These are phyloP conservation scores for Noccaea bulbosa DNA, from an alignment of 345 rosid genomes.

Conservation along the genomic window DNA sequence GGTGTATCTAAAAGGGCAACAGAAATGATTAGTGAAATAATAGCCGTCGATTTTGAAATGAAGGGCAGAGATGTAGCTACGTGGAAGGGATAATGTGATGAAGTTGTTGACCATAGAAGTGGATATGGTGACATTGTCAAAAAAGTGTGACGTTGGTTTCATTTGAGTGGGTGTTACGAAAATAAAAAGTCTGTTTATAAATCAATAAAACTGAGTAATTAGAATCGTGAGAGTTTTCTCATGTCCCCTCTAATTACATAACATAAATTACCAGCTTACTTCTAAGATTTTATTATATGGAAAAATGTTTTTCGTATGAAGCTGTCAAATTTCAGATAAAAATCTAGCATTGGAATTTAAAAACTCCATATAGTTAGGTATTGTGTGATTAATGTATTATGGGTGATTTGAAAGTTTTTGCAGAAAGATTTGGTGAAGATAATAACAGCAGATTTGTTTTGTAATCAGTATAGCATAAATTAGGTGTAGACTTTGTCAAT, in stretches of 20 bases:
- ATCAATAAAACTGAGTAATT: background rate
- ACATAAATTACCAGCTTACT: no score
- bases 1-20: constrained; percentile 2
- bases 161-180: constrained; percentile 34
- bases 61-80: constrained; percentile 18
- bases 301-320: no score
- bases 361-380: background rate
- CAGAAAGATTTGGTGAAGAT: constrained; percentile 40
- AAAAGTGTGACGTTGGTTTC: constrained; percentile 42
- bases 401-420: constrained; percentile 29
- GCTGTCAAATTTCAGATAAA: background rate
- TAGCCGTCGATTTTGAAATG: constrained; percentile 10
- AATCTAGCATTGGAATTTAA: background rate
- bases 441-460: constrained; percentile 24
- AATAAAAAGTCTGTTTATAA: background rate
- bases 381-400: background rate
- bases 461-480: constrained; percentile 15
- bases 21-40: background rate
- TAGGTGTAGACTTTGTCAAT: constrained; percentile 43
- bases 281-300: no score
- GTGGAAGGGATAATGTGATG: constrained; percentile 32
- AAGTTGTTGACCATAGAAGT: constrained; percentile 47
- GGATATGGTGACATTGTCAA: constrained; percentile 49
- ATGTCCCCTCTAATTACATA: no score
- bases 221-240: constrained; percentile 1